Evolutionary conservation across 2,329 filamentous ascomycete species (phyloP).

Genomic region (Fusarium burgessii): DNA sequence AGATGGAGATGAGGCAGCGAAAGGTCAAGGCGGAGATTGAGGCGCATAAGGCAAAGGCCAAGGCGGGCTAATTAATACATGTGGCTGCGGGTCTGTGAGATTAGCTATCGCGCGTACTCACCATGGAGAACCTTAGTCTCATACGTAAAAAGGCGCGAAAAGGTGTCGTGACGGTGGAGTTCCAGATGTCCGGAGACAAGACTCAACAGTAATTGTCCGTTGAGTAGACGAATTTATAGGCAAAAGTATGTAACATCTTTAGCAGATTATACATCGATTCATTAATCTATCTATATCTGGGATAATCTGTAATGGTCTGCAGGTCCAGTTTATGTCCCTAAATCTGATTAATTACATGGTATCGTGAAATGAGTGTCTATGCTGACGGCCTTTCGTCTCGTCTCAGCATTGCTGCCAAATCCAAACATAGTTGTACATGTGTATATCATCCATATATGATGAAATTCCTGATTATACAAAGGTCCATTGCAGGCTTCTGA

Average conservation of each 20-base stretch:
- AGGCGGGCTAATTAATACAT: constrained; percentile 13
- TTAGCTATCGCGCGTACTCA: background rate
- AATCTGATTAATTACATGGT: constrained; percentile 41
- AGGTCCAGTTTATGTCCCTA: constrained; percentile 16
- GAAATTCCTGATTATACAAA: constrained; percentile 32
- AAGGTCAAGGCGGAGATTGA: constrained; percentile 71
- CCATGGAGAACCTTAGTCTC: background rate
- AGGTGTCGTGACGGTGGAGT: constrained; percentile 9
- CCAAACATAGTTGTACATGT: constrained; percentile 44
- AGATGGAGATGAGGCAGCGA: constrained; percentile 69
- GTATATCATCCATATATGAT: constrained; percentile 22
- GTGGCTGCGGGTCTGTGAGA: background rate
- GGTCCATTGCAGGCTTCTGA: constrained; percentile 6
- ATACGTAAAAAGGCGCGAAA: background rate
- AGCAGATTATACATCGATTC: constrained; percentile 36
- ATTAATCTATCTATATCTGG: constrained; percentile 43
- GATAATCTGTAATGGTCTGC: constrained; percentile 16
- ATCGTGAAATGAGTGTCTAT: constrained; percentile 45
- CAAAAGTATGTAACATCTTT: background rate
- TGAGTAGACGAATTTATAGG: background rate
- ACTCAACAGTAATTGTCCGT: background rate
- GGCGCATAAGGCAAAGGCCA: constrained; percentile 50
- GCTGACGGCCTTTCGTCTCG: constrained; percentile 29
- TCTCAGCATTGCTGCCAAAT: constrained; percentile 32
- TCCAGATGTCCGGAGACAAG: constrained; percentile 3